A percentile compares a stretch with the other conserved stretches of the same genome.
Evolutionary conservation across 192 early-diverging fungal species (phyloP).

Genomic region (Entophlyctis luteolus): DNA sequence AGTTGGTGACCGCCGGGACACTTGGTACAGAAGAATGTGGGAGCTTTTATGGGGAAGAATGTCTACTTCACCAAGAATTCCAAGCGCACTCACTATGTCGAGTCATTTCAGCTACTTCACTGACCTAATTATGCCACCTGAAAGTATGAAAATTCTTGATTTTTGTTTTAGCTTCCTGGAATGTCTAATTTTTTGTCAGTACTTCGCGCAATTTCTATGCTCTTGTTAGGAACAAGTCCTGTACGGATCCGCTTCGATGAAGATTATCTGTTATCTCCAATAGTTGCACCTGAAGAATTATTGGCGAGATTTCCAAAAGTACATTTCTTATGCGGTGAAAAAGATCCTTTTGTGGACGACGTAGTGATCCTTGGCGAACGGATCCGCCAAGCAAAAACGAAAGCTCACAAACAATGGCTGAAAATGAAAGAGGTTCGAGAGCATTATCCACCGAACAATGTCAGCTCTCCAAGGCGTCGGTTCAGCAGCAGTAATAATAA

Average conservation of each 20-base stretch:
- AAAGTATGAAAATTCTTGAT: slow-evolving; percentile 38
- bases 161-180: slow-evolving; percentile 35
- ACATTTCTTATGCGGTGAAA: slow-evolving; percentile 89
- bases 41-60: slow-evolving; percentile 26
- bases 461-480: not conserved
- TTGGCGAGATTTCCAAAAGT: slow-evolving; percentile 86
- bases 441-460: not conserved
- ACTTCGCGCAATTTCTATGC: slow-evolving; percentile 67
- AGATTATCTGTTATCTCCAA: slow-evolving; percentile 83
- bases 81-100: slow-evolving; percentile 44
- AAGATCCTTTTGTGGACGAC: slow-evolving; percentile 96
- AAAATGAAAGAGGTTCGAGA: slow-evolving; percentile 29
- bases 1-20: slow-evolving; percentile 36
- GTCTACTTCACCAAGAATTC: slow-evolving; percentile 27
- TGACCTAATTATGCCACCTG: slow-evolving; percentile 78
- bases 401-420: slow-evolving; percentile 46
- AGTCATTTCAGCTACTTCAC: slow-evolving; percentile 67
- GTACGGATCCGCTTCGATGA: slow-evolving; percentile 65
- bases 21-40: slow-evolving; percentile 35
- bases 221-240: slow-evolving; percentile 83
- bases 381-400: slow-evolving; percentile 76
- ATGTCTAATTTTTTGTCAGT: slow-evolving; percentile 25
- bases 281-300: slow-evolving; percentile 78
- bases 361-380: slow-evolving; percentile 86
- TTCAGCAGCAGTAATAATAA: not conserved